Evolutionary conservation across 192 early-diverging fungal genomes (phyloP), one percentile per base, ranked within the genome.

Genomic region (Dissophora globulifera): DNA sequence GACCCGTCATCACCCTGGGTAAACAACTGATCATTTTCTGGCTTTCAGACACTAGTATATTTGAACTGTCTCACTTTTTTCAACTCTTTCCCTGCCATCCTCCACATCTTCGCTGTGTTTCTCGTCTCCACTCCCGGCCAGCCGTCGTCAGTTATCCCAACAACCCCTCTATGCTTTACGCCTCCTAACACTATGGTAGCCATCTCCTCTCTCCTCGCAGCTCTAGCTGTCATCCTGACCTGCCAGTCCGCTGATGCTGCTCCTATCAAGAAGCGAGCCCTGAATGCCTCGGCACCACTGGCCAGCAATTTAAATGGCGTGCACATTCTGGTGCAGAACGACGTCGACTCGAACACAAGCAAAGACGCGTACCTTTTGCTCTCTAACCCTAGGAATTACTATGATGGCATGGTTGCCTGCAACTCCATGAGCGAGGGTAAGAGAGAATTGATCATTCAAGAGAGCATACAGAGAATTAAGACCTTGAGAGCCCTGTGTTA

Each of bases 301-400:
- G 67, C 67, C 0, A 35, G 32, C 13, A 23, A 42, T 43, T 60
- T 69, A 17, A 57, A 52, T 25, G 67, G 67, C 1, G 57, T 57
- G 1, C 67, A 69, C 60, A 11, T 69, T 6, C 31, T 69, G 22
- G 35, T 69, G 29, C 40, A 35, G 50, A 69, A 69, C 30, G 67
- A 69, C 48, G 67, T 69, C 40, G 67, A 69, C 19, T 35, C 49
- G 11, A 13, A 38, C 4, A 35, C 57, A 4, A 13, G 33, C n/a
- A 59, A 60, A 50, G 35, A 60, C 23, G 38, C 67, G 31, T 69
- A 51, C 29, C 7, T 69, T 26, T 15, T 69, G 16, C 41, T 69
- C 26, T 69, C 57, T 19, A 52, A 69, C 26, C 67, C 67, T 1
- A 27, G 57, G 20, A 23, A 7, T 12, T 69, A 69, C 42, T 45